phyloP scores from a whole-genome alignment of 352 stramenopile genomes.

The Globisporangium lucens region DNA sequence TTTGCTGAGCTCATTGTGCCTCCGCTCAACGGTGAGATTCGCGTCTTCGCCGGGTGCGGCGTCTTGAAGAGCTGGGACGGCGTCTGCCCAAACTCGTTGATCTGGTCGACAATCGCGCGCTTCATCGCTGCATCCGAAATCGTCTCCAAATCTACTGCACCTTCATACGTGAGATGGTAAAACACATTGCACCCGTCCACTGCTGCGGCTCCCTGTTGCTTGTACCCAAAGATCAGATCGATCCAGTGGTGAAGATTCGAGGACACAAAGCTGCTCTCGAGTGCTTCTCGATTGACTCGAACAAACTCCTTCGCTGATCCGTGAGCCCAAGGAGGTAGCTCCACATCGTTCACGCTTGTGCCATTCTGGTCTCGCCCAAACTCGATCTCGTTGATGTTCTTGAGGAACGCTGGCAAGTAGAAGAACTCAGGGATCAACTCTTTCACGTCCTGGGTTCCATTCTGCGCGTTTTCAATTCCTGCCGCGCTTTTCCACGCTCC shows the following conservation, averaged over 20 bases:
- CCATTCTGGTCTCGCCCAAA: slow-evolving; percentile 91
- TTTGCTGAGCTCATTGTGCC: background rate
- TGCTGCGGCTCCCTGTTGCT: slow-evolving; percentile 92
- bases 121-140: slow-evolving; percentile 59
- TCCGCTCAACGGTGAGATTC: background rate
- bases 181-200: slow-evolving; percentile 97
- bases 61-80: slow-evolving; percentile 92
- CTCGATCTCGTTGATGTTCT: slow-evolving; percentile 94
- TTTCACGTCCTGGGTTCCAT: slow-evolving; percentile 95
- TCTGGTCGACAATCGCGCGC: slow-evolving; percentile 93
- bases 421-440: slow-evolving; percentile 99
- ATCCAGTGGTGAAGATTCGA: slow-evolving; percentile 97
- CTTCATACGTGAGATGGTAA: slow-evolving; percentile 98
- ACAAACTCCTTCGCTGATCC: slow-evolving; percentile 94
- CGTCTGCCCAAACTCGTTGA: slow-evolving; percentile 98
- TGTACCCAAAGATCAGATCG: slow-evolving; percentile 97
- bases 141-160: slow-evolving; percentile 94
- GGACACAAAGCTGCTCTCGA: slow-evolving; percentile 96
- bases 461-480: slow-evolving; percentile 58
- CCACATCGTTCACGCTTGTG: slow-evolving; percentile 86
- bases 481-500: slow-evolving; percentile 89
- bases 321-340: slow-evolving; percentile 93
- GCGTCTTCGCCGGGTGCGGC: slow-evolving; percentile 54
- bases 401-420: slow-evolving; percentile 93
- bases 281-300: slow-evolving; percentile 91